phyloP scores from a whole-genome alignment of 257 asterid species.

The Verbascum thapsus region DNA sequence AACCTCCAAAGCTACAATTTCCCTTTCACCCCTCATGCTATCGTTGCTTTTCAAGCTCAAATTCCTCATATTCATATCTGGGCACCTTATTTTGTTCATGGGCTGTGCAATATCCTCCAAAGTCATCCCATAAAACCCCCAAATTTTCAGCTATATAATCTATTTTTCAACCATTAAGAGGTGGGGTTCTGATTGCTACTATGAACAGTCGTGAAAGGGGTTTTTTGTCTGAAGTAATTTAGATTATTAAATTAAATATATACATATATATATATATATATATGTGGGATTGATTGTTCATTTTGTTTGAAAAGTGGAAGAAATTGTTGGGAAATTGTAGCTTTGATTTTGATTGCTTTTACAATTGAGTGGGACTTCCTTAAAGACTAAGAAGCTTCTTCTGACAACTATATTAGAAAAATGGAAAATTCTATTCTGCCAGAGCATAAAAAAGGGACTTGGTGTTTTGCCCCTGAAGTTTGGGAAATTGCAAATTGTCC shows the following conservation, averaged over 20 bases:
- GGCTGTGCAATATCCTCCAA: slow-evolving; percentile 34
- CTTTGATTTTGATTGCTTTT: too few relatives aligned
- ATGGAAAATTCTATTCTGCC: too few relatives aligned
- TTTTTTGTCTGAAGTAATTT: slow-evolving; percentile 19
- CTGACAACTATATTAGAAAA: background rate
- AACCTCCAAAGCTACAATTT: slow-evolving; percentile 41
- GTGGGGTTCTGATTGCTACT: too few relatives aligned
- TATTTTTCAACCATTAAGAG: slow-evolving; percentile 3
- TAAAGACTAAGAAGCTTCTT: slow-evolving; percentile 27
- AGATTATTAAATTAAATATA: too few relatives aligned
- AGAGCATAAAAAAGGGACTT: background rate
- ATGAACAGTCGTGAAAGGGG: slow-evolving; percentile 7
- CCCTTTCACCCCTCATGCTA: slow-evolving; percentile 34
- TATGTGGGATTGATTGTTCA: too few relatives aligned
- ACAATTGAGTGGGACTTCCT: too few relatives aligned
- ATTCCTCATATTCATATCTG: slow-evolving; percentile 40
- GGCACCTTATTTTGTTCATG: slow-evolving; percentile 27
- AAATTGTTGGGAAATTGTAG: slow-evolving; percentile 27
- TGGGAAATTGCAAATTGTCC: background rate
- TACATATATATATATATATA: too few relatives aligned
- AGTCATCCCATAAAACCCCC: slow-evolving; percentile 37
- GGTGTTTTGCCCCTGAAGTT: slow-evolving; percentile 5
- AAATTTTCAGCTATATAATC: background rate
- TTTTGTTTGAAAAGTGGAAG: slow-evolving; percentile 12
- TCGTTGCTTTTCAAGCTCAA: slow-evolving; percentile 27